These are phyloP conservation scores for Cyclocybe aegerita DNA, from an alignment of 768 basidiomycete species.

Conservation along the genomic window DNA sequence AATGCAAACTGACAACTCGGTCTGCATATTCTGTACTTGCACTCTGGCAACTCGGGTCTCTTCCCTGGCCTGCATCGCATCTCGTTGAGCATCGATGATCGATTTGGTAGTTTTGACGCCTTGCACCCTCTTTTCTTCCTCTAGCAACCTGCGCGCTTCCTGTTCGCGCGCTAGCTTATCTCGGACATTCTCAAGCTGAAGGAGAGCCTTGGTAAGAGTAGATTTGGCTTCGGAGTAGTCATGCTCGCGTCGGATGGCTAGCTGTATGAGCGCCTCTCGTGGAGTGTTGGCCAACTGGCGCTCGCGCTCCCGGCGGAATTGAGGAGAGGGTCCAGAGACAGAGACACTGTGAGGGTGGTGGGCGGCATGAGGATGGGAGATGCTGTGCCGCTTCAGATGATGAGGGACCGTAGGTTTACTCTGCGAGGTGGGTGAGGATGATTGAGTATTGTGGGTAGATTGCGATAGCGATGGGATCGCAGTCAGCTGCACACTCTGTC, in stretches of 20 bases:
- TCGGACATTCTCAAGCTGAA: slow-evolving; percentile 22
- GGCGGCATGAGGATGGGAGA: neutral
- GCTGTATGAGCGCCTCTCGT: slow-evolving; percentile 24
- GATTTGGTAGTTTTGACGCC: slow-evolving; percentile 24
- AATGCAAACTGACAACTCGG: slow-evolving; percentile 25
- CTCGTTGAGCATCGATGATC: slow-evolving; percentile 26
- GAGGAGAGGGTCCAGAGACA: slow-evolving; percentile 9
- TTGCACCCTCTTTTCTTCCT: slow-evolving; percentile 21
- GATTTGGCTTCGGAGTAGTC: slow-evolving; percentile 26
- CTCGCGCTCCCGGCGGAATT: slow-evolving; percentile 22
- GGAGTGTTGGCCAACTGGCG: slow-evolving; percentile 23
- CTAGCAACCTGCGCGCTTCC: slow-evolving; percentile 14
- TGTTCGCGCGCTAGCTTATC: slow-evolving; percentile 16
- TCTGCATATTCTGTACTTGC: slow-evolving; percentile 22
- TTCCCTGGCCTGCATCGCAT: slow-evolving; percentile 22
- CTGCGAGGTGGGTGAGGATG: too few species aligned
- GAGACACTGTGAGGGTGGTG: neutral
- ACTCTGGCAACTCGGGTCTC: slow-evolving; percentile 25
- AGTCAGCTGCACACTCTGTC: slow-evolving; percentile 1
- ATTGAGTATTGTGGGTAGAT: neutral
- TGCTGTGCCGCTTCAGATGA: neutral
- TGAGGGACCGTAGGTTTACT: neutral
- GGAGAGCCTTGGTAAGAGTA: slow-evolving; percentile 24
- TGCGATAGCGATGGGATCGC: slow-evolving; percentile 2
- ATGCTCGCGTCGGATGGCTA: slow-evolving; percentile 24